Percentiles rank a stretch among this genome's conserved stretches.
Conservation (phyloP, 306 rosid species). For the Fragaria vesca region DNA sequence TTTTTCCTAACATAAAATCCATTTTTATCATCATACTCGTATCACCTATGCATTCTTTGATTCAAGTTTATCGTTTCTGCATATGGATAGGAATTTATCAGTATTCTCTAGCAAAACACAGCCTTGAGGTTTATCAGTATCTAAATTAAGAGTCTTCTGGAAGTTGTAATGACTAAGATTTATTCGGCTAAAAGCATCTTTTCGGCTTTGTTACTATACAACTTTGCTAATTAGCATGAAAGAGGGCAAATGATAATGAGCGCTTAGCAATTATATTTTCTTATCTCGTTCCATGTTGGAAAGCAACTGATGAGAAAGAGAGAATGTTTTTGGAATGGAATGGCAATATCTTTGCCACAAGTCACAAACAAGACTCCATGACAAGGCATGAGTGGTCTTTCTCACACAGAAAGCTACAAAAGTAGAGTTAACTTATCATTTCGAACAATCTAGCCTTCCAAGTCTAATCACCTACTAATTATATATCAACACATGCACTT, state of each 20-base stretch:
- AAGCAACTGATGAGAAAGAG: slow-evolving; percentile 7
- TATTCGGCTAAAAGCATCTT: background rate
- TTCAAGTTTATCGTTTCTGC: background rate
- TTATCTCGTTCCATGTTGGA: background rate
- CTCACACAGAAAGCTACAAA: slow-evolving; percentile 1
- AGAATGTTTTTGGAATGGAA: background rate
- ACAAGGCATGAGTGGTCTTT: background rate
- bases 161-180: background rate
- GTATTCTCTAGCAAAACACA: background rate
- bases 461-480: background rate
- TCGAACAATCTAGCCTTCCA: slow-evolving; percentile 1
- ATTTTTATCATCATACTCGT: background rate
- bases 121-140: background rate
- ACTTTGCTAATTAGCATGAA: background rate
- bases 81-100: background rate
- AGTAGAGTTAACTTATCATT: background rate
- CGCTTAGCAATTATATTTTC: background rate
- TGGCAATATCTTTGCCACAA: background rate
- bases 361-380: background rate
- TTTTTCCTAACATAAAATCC: background rate
- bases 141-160: background rate
- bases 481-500: background rate
- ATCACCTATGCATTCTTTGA: background rate
- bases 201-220: background rate
- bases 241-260: background rate